Percentiles rank a stretch among this genome's conserved stretches.
phyloP scores from a whole-genome alignment of 108 stramenopile genomes.

The Skeletonema potamos region DNA sequence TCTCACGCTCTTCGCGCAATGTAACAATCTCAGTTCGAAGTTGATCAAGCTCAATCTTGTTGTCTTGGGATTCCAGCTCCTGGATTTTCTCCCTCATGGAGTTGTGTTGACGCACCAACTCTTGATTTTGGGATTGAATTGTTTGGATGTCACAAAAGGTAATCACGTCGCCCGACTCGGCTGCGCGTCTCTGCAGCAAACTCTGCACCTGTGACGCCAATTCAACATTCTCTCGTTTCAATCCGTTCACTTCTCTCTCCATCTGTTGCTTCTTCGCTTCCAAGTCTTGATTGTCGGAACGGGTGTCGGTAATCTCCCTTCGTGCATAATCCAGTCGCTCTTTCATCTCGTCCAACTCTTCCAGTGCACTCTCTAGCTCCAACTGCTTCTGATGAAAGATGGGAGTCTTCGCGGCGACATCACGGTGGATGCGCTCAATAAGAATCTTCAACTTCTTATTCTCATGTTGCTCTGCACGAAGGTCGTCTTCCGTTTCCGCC shows the following conservation, averaged over 20 bases:
- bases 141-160: conserved; percentile 38
- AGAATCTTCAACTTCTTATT: conserved; percentile 61
- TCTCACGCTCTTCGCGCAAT: conserved; percentile 70
- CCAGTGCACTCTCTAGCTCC: conserved; percentile 77
- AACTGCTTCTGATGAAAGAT: conserved; percentile 70
- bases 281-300: conserved; percentile 59
- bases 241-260: conserved; percentile 43
- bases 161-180: conserved; percentile 31
- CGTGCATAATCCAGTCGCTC: conserved; percentile 63
- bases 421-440: conserved; percentile 64
- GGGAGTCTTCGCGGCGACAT: conserved; percentile 76
- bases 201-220: conserved; percentile 86
- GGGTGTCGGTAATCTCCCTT: conserved; percentile 56
- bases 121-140: conserved; percentile 82
- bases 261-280: conserved; percentile 49
- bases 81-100: conserved; percentile 49
- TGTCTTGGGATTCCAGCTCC: conserved; percentile 61
- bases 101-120: conserved; percentile 65
- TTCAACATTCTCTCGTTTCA: conserved; percentile 63
- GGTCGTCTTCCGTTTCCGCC: conserved; percentile 69
- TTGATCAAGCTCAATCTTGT: conserved; percentile 52
- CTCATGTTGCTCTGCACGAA: conserved; percentile 51
- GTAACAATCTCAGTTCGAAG: conserved; percentile 52
- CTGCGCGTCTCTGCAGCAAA: conserved; percentile 54
- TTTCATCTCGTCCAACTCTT: conserved; percentile 61